These are phyloP conservation scores for Ceratocystis smalleyi DNA, from an alignment of 2,329 filamentous ascomycete species.

Conservation along the genomic window DNA sequence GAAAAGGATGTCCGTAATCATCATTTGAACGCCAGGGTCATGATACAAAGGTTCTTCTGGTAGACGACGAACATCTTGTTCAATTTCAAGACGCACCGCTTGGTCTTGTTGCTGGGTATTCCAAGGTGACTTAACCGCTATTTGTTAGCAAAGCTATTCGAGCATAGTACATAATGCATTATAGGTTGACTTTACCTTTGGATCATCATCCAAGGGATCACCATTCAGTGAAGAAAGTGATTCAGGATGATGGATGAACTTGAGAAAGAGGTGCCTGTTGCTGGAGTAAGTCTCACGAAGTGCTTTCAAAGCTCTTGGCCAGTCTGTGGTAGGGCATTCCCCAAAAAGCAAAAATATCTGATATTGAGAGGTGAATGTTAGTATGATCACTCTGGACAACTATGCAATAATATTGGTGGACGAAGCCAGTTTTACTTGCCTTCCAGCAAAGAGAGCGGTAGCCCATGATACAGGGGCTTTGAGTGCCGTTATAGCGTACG, in stretches of 20 bases:
- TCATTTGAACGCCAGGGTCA: slow-evolving; percentile 57
- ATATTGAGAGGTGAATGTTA: not conserved
- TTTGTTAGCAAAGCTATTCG: not conserved
- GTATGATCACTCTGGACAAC: not conserved
- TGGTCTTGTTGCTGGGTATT: slow-evolving; percentile 75
- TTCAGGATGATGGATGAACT: slow-evolving; percentile 71
- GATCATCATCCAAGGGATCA: slow-evolving; percentile 78
- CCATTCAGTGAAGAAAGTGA: slow-evolving; percentile 52
- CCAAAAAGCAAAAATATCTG: slow-evolving; percentile 72
- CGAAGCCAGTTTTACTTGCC: slow-evolving; percentile 29
- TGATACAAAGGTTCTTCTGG: slow-evolving; percentile 88
- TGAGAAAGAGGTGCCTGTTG: slow-evolving; percentile 58
- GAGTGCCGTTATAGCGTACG: slow-evolving; percentile 43
- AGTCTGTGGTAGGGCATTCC: slow-evolving; percentile 46
- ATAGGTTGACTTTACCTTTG: slow-evolving; percentile 29
- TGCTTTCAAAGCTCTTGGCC: slow-evolving; percentile 51
- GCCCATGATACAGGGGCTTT: slow-evolving; percentile 52
- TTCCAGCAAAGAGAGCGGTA: slow-evolving; percentile 89
- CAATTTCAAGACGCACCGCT: slow-evolving; percentile 68
- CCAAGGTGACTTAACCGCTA: slow-evolving; percentile 61
- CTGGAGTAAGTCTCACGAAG: slow-evolving; percentile 60
- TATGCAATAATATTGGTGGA: not conserved
- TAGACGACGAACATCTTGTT: slow-evolving; percentile 85
- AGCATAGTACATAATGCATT: not conserved
- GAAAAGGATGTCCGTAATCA: slow-evolving; percentile 80